Evolutionary conservation across 2,329 filamentous ascomycete species (phyloP).

Genomic region (Neofusicoccum laricinum): DNA sequence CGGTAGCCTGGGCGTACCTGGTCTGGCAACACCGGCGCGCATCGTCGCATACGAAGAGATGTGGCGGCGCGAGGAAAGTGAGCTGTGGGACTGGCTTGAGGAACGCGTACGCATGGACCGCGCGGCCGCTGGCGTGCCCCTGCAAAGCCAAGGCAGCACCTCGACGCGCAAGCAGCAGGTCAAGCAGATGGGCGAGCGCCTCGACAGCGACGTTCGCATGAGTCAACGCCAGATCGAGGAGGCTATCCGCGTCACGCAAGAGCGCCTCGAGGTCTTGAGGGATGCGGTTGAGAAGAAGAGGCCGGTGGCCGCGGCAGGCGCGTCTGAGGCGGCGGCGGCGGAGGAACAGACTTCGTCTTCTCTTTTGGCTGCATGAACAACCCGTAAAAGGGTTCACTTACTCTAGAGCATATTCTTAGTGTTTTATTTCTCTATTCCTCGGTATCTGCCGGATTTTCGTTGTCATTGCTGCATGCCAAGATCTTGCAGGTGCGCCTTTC

Average conservation of each 20-base stretch:
- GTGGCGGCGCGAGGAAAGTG: constrained; percentile 82
- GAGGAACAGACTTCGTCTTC: constrained; percentile 53
- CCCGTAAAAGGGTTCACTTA: background rate
- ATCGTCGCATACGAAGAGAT: constrained; percentile 87
- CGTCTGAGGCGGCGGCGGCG: constrained; percentile 62
- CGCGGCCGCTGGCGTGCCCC: constrained; percentile 24
- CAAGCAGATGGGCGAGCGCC: constrained; percentile 53
- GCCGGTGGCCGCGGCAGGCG: constrained; percentile 50
- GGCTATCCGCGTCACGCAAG: constrained; percentile 81
- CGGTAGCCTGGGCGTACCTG: constrained; percentile 22
- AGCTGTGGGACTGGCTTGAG: constrained; percentile 91
- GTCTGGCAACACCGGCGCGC: constrained; percentile 58
- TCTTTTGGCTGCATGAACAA: background rate
- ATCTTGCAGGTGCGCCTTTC: background rate
- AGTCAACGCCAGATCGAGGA: constrained; percentile 71
- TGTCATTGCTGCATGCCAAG: background rate
- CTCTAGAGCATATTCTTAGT: background rate
- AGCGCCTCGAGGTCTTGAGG: constrained; percentile 75
- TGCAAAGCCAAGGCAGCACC: background rate
- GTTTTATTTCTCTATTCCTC: background rate
- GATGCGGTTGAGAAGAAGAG: constrained; percentile 56
- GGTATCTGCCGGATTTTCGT: background rate
- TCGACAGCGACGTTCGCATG: constrained; percentile 57
- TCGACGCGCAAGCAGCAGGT: constrained; percentile 34
- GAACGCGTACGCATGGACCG: constrained; percentile 74